Evolutionary conservation across 768 basidiomycete genomes (phyloP).

Genomic region (Suillus lakei): DNA sequence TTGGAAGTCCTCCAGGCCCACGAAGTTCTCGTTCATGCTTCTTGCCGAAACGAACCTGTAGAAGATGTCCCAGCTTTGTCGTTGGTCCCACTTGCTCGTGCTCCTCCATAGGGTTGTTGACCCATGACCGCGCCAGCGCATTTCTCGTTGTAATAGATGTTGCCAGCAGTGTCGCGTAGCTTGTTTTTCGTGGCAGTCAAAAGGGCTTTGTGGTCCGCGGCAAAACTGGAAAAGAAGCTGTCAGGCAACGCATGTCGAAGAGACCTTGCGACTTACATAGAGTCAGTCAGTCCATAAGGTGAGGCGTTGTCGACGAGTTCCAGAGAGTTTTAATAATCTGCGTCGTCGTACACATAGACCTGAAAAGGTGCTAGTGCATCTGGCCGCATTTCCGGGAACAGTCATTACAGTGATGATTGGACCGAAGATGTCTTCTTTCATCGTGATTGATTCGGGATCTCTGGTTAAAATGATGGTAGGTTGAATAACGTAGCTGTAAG

Average conservation of each 20-base stretch:
- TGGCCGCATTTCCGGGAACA: constrained; percentile 4
- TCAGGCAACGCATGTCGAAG: constrained; percentile 16
- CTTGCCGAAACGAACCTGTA: constrained; percentile 86
- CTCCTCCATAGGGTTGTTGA: constrained; percentile 98
- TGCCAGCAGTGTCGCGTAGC: constrained; percentile 91
- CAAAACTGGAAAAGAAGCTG: constrained; percentile 59
- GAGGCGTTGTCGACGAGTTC: constrained; percentile 88
- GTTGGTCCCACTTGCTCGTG: constrained; percentile 92
- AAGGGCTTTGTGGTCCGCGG: constrained; percentile 79
- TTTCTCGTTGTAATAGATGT: constrained; percentile 98
- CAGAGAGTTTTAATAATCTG: constrained; percentile 85
- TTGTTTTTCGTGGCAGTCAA: constrained; percentile 78
- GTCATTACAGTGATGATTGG: constrained; percentile 83
- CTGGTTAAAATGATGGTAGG: constrained; percentile 94
- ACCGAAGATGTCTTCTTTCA: constrained; percentile 96
- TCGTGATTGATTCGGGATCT: constrained; percentile 86
- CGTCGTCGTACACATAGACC: constrained; percentile 90
- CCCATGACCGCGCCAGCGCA: constrained; percentile 98
- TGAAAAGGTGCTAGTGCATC: constrained; percentile 31
- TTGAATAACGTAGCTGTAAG: too few relatives aligned
- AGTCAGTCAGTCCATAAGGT: constrained; percentile 90
- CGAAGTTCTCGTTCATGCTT: constrained; percentile 97
- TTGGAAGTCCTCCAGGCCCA: constrained; percentile 74
- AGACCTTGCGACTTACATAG: constrained; percentile 68
- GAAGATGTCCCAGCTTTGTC: constrained; percentile 92